Base-by-base conservation (phyloP, 345 rosid genomes). In the Gossypium sturtianum region DNA sequence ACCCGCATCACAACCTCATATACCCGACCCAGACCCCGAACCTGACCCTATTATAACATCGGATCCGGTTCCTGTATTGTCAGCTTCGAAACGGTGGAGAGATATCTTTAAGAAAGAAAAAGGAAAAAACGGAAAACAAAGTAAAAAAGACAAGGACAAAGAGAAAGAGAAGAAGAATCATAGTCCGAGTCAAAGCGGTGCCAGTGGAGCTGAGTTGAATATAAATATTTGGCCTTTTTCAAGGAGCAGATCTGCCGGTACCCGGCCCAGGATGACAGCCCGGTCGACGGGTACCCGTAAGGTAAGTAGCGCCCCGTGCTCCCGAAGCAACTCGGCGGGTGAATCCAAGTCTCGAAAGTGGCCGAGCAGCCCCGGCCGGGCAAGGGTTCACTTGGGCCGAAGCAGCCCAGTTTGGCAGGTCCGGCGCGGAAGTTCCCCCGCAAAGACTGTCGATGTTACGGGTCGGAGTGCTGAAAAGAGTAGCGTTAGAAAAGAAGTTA, bases 191-290 rank as follows among this genome's bases (percentile, higher is more conserved):
- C 73, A 77, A 66, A 72, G 48, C 53, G 73, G 66, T 58, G 72
- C 75, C 7, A 81, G 74, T 27, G 19, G 85, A 1, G 81, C 94
- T 0, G 93, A 87, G 85, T 75, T 90, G 76, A 89, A 89, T 59
- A 93, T 93, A 70, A 87, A 93, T 62, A 80, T 93, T 5, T 91
- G 98, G 93, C 97, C 94, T 0, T 93, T 93, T 80, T 86, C 97
- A 11, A 82, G 94, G 77, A 93, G 93, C 75, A 89, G 90, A 85
- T 93, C 98, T 80, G 87, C 89, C 1, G 92, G 94, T 10, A 72
- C 80, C 81, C 84, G 97, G 74, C 87, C 94, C 74, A 85, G 80
- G 61, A 54, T 82, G 77, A 22, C 74, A 0, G 7, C 87, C 41
- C 7, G 41, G 41, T 34, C 41, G 41, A 34, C 41, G 41, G 80